Base-by-base conservation (phyloP, 371 early-diverging fungal species). In the Dichotomocladium elegans region DNA sequence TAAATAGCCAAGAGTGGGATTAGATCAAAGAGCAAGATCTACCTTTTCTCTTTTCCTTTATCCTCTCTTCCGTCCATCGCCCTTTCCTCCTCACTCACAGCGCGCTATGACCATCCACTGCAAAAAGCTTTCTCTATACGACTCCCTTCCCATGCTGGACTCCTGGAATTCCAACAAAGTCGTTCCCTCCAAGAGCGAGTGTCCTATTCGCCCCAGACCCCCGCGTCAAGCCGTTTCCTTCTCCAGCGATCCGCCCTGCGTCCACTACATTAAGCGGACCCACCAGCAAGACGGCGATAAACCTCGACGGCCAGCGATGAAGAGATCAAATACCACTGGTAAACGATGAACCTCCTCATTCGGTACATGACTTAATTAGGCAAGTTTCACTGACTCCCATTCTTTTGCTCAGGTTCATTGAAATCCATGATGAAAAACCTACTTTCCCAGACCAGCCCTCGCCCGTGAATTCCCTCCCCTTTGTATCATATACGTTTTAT, bases 121-220 rank as follows among this genome's bases (percentile, higher is more conserved):
- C n/a, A n/a, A n/a, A n/a, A n/a, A 45, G 17, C 19, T 45, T 17
- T 60, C 55, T 0, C 27, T 60, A 9, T 60, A 55, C 27, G 61
- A 60, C 21, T 35, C 37, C 10, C 24, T 60, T 8, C 61, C 61
- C 26, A 47, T 41, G 17, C 48, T 60, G n/a, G 55, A 54, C 31
- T 33, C 61, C n/a, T 60, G 61, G 61, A 53, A n/a, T n/a, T n/a
- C n/a, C n/a, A n/a, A 60, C 21, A 27, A 40, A n/a, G 46, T n/a
- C n/a, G n/a, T n/a, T n/a, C n/a, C n/a, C n/a, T n/a, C n/a, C n/a
- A n/a, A n/a, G n/a, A n/a, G n/a, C n/a, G n/a, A n/a, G n/a, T n/a
- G n/a, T n/a, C n/a, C n/a, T n/a, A n/a, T 6, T 27, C 45, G 17
- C 26, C 12, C 21, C 10, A 26, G 41, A 3, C 40, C 35, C 24